These are phyloP conservation scores for Leishmania aethiopica DNA, from an alignment of 208 protist genomes.

Conservation along the genomic window DNA sequence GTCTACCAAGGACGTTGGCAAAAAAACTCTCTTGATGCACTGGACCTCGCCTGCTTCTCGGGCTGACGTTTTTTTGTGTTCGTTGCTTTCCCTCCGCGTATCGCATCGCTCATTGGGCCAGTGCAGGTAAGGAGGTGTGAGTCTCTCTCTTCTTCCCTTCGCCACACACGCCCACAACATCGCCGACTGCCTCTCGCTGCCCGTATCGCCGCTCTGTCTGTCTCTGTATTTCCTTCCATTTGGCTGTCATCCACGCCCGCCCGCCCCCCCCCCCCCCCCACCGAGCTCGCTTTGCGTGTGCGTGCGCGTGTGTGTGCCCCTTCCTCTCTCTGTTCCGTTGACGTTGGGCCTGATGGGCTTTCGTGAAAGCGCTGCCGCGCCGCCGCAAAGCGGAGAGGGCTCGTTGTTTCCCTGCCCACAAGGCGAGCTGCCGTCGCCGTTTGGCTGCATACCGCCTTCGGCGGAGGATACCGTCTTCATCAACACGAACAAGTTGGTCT, in stretches of 20 bases:
- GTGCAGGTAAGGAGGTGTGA: neutral
- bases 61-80: neutral
- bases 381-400: neutral
- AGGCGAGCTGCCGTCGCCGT: slow-evolving; percentile 22
- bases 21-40: neutral
- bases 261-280: neutral
- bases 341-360: neutral
- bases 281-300: neutral
- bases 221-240: neutral
- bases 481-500: slow-evolving; percentile 32
- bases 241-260: neutral
- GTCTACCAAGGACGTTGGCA: neutral
- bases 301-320: neutral
- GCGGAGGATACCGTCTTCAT: slow-evolving; percentile 34
- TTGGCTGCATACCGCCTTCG: slow-evolving; percentile 34
- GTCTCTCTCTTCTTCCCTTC: neutral
- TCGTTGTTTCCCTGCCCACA: slow-evolving; percentile 11
- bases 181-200: neutral
- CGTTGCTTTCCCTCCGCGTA: neutral
- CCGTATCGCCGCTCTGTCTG: neutral
- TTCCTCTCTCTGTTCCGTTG: neutral
- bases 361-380: neutral
- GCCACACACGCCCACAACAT: neutral
- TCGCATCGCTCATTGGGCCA: neutral
- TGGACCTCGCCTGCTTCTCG: neutral